phyloP scores from a whole-genome alignment of 805 yeast species.

The Lipomyces chichibuensis region DNA sequence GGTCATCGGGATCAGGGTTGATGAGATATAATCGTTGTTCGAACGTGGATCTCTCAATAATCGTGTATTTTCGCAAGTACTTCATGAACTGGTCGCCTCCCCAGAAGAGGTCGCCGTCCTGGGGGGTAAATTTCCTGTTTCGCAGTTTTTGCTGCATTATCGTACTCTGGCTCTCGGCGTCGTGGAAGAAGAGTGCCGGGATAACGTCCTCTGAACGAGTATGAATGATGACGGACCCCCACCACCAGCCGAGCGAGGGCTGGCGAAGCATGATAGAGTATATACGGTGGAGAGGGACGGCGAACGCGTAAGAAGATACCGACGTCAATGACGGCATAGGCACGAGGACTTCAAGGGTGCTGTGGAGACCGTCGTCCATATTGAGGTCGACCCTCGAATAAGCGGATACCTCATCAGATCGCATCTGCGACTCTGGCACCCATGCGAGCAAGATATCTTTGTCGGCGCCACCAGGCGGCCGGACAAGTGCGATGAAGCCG shows the following conservation, averaged over 20 bases:
- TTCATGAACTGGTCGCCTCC: slow-evolving; percentile 83
- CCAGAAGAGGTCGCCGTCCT: slow-evolving; percentile 66
- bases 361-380: slow-evolving; percentile 29
- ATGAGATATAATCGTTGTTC: slow-evolving; percentile 75
- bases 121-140: slow-evolving; percentile 66
- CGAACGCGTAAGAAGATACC: slow-evolving; percentile 68
- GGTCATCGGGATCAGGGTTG: slow-evolving; percentile 74
- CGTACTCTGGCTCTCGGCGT: slow-evolving; percentile 80
- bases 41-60: slow-evolving; percentile 66
- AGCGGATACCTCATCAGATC: slow-evolving; percentile 51
- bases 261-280: slow-evolving; percentile 82
- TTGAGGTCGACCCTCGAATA: slow-evolving; percentile 59
- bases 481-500: slow-evolving; percentile 72
- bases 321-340: slow-evolving; percentile 57
- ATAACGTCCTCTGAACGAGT: slow-evolving; percentile 63
- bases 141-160: slow-evolving; percentile 60
- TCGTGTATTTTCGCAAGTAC: slow-evolving; percentile 57
- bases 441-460: slow-evolving; percentile 69
- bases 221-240: slow-evolving; percentile 80
- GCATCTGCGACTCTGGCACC: slow-evolving; percentile 56
- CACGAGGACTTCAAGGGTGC: slow-evolving; percentile 46
- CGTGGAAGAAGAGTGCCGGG: slow-evolving; percentile 92
- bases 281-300: slow-evolving; percentile 59
- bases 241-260: slow-evolving; percentile 89
- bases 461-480: slow-evolving; percentile 52